phyloP scores from a whole-genome alignment of 2,329 filamentous ascomycete species.

The Aulographum hederae region DNA sequence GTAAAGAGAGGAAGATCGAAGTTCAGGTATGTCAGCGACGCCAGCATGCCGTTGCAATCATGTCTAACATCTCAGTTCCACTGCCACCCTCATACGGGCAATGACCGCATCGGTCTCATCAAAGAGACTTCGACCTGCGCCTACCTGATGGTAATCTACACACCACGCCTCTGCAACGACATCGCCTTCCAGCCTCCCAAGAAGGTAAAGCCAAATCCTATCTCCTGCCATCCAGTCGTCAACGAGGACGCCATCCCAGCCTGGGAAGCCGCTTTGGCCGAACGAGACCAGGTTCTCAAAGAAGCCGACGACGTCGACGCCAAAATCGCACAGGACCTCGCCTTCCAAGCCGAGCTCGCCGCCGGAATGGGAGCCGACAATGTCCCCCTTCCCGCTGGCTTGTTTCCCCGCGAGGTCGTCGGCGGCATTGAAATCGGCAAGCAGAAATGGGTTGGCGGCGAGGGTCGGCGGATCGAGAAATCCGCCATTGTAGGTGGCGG shows the following conservation, averaged over 20 bases:
- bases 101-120: conserved; percentile 73
- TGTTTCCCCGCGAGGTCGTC: conserved; percentile 17
- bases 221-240: conserved; percentile 59
- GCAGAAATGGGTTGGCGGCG: conserved; percentile 33
- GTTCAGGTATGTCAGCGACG: conserved; percentile 35
- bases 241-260: conserved; percentile 31
- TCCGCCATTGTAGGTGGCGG: conserved; percentile 27
- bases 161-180: conserved; percentile 72
- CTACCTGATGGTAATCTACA: conserved; percentile 86
- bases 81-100: conserved; percentile 59
- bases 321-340: conserved; percentile 10
- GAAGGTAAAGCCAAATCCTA: conserved; percentile 56
- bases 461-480: conserved; percentile 38
- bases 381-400: background rate
- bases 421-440: conserved; percentile 42
- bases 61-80: conserved; percentile 31
- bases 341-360: conserved; percentile 1
- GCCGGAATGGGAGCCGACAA: background rate
- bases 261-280: conserved; percentile 15
- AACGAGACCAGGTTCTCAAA: background rate
- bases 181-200: conserved; percentile 70
- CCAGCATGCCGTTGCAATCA: no score
- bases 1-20: conserved; percentile 64
- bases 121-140: conserved; percentile 84
- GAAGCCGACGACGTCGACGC: background rate